Percentiles rank a stretch among this genome's conserved stretches.
Conservation (phyloP, 176 grass and related monocot species). For the Rhynchospora tenuis region DNA sequence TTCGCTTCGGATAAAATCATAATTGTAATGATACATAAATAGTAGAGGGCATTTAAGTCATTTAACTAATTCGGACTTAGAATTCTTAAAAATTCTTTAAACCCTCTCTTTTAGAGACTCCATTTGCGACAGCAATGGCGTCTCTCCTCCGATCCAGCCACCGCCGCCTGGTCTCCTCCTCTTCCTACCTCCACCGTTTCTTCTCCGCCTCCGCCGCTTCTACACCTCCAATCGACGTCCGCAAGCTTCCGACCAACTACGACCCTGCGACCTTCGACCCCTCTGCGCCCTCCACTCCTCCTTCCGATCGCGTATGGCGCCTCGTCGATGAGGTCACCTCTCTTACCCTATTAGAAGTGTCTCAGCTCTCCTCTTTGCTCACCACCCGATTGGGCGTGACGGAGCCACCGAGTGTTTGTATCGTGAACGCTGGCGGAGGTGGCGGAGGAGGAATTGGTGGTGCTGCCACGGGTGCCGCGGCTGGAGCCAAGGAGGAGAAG, state of each 20-base stretch:
- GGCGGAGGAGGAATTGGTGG: constrained; percentile 23
- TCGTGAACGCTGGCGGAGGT: constrained; percentile 72
- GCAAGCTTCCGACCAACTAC: constrained; percentile 71
- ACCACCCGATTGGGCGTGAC: constrained; percentile 45
- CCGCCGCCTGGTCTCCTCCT: constrained; percentile 26
- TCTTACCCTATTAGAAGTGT: constrained; percentile 58
- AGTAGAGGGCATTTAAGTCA: too few species aligned
- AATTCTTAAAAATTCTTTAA: too few species aligned
- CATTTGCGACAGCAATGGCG: background rate
- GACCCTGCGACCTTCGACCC: constrained; percentile 64
- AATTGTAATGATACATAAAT: too few species aligned
- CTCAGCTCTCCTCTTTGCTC: constrained; percentile 57
- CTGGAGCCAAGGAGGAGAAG: constrained; percentile 40
- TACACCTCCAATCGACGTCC: constrained; percentile 49
- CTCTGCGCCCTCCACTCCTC: constrained; percentile 39
- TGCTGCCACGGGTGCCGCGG: constrained; percentile 2
- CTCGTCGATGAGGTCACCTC: constrained; percentile 82
- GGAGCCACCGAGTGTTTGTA: constrained; percentile 51
- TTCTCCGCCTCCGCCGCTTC: constrained; percentile 19
- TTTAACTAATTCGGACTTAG: too few species aligned
- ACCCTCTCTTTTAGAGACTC: background rate
- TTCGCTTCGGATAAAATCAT: too few species aligned
- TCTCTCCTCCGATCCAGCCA: constrained; percentile 54
- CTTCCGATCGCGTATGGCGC: constrained; percentile 87
- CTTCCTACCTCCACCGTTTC: background rate